Base-by-base conservation (phyloP, 257 asterid genomes). In the Parsonsia alboflavescens region DNA sequence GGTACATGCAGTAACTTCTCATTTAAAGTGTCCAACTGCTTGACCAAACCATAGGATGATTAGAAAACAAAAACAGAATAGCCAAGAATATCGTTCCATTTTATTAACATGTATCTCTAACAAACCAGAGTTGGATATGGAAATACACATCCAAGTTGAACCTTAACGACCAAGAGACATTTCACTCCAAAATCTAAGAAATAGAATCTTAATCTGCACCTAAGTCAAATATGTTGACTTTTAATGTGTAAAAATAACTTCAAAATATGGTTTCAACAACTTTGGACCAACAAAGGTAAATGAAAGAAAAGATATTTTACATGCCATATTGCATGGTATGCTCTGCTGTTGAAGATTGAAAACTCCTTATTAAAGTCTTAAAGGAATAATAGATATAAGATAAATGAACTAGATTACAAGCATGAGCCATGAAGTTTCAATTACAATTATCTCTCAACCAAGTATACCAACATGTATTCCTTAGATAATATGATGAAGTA, bases 1-100 rank as follows among this genome's bases (percentile, higher is more conserved):
- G 92, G 82, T 74, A 85, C 72, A 73, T 80, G 82, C 68, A 90
- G 79, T 68, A 88, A 81, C 72, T 83, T 77, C 89, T 95, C 99
- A 73, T 95, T 95, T 50, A 90, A 81, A 76, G 82, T 89, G 78
- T 95, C 99, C 89, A 95, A 82, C 99, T 95, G 90, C 62, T 75
- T 72, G 73, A 74, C 68, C 76, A 64, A 85, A 79, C 49, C 68
- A 73, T 19, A 78, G 62, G 28, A 74, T 58, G 70, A 67, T 80
- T 66, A 77, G 79, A 66, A 59, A 65, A n/a, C 58, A 73, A 63
- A 30, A 72, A 52, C 30, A 15, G 28, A 70, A 39, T 30, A 49
- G 19, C 48, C 49, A 52, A 50, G 26, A 13, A 54, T 15, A 24
- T 17, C 1, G 15, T 70, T 61, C 68, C 67, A 41, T 58, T 3